Evolutionary conservation across 306 rosid species (phyloP).

Genomic region (Acmispon strigosus): DNA sequence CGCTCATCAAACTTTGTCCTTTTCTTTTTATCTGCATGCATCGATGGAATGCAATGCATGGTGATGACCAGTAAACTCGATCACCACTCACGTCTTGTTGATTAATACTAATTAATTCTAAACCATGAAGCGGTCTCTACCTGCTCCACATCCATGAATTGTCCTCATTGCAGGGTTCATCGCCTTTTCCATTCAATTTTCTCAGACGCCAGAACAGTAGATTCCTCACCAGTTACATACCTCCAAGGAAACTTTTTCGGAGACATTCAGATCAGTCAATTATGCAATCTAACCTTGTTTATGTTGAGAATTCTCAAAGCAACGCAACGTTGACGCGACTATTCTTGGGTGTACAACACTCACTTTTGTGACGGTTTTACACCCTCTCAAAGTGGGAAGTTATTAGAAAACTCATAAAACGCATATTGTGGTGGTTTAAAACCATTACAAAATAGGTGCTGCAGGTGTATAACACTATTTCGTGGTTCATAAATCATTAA

Average conservation of each 20-base stretch:
- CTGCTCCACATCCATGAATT: slow-evolving; percentile 29
- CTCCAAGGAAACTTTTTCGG: not conserved
- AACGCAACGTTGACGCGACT: too few species aligned
- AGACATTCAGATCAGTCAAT: not conserved
- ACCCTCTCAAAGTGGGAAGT: too few species aligned
- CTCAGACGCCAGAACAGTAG: slow-evolving; percentile 15
- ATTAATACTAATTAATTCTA: slow-evolving; percentile 8
- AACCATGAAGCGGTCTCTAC: slow-evolving; percentile 26
- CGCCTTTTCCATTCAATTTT: slow-evolving; percentile 28
- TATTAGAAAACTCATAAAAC: too few species aligned
- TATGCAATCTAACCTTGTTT: not conserved
- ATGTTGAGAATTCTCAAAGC: too few species aligned
- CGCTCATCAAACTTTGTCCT: slow-evolving; percentile 46
- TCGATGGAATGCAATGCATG: not conserved
- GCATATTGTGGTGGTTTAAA: too few species aligned
- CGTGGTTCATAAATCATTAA: too few species aligned
- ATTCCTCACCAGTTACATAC: slow-evolving; percentile 6
- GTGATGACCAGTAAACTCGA: not conserved
- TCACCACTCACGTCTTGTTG: not conserved
- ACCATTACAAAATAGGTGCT: too few species aligned
- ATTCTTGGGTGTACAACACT: too few species aligned
- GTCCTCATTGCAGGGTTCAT: slow-evolving; percentile 24
- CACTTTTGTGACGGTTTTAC: too few species aligned
- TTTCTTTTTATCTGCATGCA: slow-evolving; percentile 27
- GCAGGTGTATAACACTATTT: too few species aligned